These are phyloP conservation scores for Physcia stellaris DNA, from an alignment of 495 filamentous ascomycete species.

Conservation along the genomic window DNA sequence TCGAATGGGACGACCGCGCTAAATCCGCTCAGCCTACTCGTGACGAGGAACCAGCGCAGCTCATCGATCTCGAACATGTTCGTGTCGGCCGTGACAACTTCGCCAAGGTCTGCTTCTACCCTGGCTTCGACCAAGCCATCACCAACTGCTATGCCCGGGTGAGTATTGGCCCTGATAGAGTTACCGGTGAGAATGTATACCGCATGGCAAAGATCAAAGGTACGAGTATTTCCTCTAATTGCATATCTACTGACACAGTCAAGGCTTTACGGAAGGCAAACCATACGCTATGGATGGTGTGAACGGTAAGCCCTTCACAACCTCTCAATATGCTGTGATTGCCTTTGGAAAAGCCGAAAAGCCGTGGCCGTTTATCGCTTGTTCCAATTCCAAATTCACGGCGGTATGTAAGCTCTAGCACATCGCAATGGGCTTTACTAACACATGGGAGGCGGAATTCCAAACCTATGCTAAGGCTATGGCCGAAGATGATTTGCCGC, in stretches of 20 bases:
- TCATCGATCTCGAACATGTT: slow-evolving; percentile 70
- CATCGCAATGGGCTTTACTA: background rate
- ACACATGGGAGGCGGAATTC: slow-evolving; percentile 5
- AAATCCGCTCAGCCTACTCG: slow-evolving; percentile 23
- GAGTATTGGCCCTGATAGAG: slow-evolving; percentile 56
- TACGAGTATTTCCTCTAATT: slow-evolving; percentile 18
- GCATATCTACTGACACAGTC: slow-evolving; percentile 20
- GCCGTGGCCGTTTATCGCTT: slow-evolving; percentile 70
- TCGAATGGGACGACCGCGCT: slow-evolving; percentile 48
- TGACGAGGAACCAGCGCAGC: slow-evolving; percentile 48
- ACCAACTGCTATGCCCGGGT: slow-evolving; percentile 68
- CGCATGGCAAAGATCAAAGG: slow-evolving; percentile 78
- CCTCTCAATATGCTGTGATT: slow-evolving; percentile 59
- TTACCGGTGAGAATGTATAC: slow-evolving; percentile 60
- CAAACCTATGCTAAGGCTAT: slow-evolving; percentile 56
- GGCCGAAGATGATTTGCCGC: slow-evolving; percentile 50
- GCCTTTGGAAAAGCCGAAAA: slow-evolving; percentile 64
- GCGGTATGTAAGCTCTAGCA: slow-evolving; percentile 37
- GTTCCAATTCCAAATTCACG: slow-evolving; percentile 61
- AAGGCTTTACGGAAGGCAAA: slow-evolving; percentile 63
- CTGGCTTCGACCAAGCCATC: slow-evolving; percentile 70
- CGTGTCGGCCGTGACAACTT: slow-evolving; percentile 72
- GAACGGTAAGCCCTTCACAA: slow-evolving; percentile 57
- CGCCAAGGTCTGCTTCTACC: slow-evolving; percentile 77
- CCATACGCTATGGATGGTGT: slow-evolving; percentile 64